phyloP scores from a whole-genome alignment of 805 yeast species.

The Ogataea henricii region DNA sequence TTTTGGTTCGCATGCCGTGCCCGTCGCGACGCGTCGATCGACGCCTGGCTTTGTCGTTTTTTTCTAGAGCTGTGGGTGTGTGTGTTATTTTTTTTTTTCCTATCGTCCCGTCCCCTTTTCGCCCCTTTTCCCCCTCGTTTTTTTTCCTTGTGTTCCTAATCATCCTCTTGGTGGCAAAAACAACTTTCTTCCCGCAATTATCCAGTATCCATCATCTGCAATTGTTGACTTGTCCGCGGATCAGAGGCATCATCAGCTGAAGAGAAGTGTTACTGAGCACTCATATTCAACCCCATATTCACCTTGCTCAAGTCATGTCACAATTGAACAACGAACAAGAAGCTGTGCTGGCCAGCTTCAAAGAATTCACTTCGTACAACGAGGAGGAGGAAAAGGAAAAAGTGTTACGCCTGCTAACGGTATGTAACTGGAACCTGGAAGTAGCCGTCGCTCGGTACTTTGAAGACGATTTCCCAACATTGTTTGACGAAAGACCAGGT shows the following conservation, averaged over 20 bases:
- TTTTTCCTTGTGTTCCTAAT: neutral
- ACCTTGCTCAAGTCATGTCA: constrained; percentile 18
- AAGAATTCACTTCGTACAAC: constrained; percentile 47
- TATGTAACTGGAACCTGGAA: constrained; percentile 63
- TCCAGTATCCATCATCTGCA: neutral
- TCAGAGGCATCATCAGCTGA: neutral
- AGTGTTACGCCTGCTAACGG: constrained; percentile 47
- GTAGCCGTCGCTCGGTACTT: constrained; percentile 61
- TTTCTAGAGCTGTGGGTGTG: too few species aligned
- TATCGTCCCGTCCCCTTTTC: neutral
- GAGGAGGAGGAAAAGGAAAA: constrained; percentile 49
- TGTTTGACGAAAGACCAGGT: constrained; percentile 23
- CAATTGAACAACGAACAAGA: constrained; percentile 40
- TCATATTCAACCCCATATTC: neutral
- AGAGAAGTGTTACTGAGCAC: neutral
- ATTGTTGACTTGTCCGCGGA: neutral
- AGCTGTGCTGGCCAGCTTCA: constrained; percentile 48
- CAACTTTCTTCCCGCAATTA: neutral
- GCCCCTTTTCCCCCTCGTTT: constrained; percentile 4
- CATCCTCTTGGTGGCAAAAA: constrained; percentile 16
- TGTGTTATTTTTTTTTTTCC: neutral
- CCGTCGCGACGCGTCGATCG: constrained; percentile 14
- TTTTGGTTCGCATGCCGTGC: neutral
- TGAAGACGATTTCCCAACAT: constrained; percentile 51
- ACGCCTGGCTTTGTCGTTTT: too few species aligned